Evolutionary conservation across 345 rosid genomes (phyloP).

Genomic region (Syzygium oleosum): DNA sequence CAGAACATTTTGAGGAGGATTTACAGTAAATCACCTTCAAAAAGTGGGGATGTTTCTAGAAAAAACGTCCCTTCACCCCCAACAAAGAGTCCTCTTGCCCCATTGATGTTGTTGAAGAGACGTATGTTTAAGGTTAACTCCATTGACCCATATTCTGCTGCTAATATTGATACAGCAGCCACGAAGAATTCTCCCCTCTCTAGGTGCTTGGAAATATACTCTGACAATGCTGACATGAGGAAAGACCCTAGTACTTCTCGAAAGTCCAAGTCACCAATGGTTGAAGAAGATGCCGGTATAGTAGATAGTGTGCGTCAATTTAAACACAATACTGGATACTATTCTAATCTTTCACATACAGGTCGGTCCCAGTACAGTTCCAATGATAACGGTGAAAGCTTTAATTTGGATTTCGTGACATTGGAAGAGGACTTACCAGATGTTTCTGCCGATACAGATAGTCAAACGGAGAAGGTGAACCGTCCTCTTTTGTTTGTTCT

Average conservation of each 20-base stretch:
- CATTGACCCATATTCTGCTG: slow-evolving; percentile 43
- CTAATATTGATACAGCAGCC: slow-evolving; percentile 19
- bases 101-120: slow-evolving; percentile 23
- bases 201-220: slow-evolving; percentile 7
- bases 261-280: slow-evolving; percentile 11
- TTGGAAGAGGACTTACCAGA: slow-evolving; percentile 15
- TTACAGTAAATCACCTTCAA: slow-evolving; percentile 21
- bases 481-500: slow-evolving; percentile 4
- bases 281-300: slow-evolving; percentile 22
- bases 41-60: slow-evolving; percentile 15
- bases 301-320: slow-evolving; percentile 12
- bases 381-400: slow-evolving; percentile 5
- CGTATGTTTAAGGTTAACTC: slow-evolving; percentile 19
- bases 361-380: slow-evolving; percentile 11
- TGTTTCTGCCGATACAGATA: slow-evolving; percentile 15
- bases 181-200: slow-evolving; percentile 11
- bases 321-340: slow-evolving; percentile 5
- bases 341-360: slow-evolving; percentile 15
- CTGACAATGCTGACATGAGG: slow-evolving; percentile 23
- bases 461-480: slow-evolving; percentile 16
- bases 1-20: slow-evolving; percentile 33
- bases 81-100: slow-evolving; percentile 36
- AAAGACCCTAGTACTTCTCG: slow-evolving; percentile 15
- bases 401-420: slow-evolving; percentile 6
- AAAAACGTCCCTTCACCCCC: slow-evolving; percentile 30